These are phyloP conservation scores for Trichoderma orchidacearum DNA, from an alignment of 495 filamentous ascomycete species.

Conservation along the genomic window DNA sequence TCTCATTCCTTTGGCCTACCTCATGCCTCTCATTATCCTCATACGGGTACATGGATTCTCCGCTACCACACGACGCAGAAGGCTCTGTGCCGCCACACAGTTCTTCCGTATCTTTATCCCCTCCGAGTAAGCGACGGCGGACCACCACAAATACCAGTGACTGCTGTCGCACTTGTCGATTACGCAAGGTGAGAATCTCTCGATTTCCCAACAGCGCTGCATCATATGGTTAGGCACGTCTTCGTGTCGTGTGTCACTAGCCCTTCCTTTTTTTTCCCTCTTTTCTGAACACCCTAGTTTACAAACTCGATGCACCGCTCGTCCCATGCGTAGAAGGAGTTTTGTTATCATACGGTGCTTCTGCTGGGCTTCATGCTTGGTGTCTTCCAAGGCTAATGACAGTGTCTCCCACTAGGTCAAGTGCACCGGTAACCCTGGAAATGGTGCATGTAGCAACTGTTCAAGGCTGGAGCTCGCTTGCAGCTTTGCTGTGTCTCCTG, in stretches of 20 bases:
- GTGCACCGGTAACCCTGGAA: constrained; percentile 3
- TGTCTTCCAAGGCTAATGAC: not conserved
- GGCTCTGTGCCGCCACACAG: not conserved
- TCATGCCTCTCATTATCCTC: not conserved
- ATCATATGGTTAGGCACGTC: not conserved
- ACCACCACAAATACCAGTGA: not conserved
- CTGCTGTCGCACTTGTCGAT: constrained; percentile 6
- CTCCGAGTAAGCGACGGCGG: constrained; percentile 3
- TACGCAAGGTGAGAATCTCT: constrained; percentile 4
- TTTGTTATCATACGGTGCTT: not conserved
- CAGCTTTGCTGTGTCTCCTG: not conserved
- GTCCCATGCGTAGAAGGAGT: too few relatives aligned
- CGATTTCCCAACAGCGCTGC: not conserved
- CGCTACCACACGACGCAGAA: not conserved
- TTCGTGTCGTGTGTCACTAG: too few relatives aligned
- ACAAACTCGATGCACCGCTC: too few relatives aligned
- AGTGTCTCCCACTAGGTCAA: constrained; percentile 1
- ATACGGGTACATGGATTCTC: not conserved
- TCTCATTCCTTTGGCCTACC: not conserved
- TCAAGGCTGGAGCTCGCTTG: constrained; percentile 6
- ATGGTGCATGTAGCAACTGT: constrained; percentile 7
- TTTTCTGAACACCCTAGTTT: too few relatives aligned
- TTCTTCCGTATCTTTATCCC: not conserved
- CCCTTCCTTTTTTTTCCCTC: too few relatives aligned
- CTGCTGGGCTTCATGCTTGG: not conserved